Evolutionary conservation across 495 filamentous ascomycete species (phyloP).

Genomic region (Penicillium bialowiezense): DNA sequence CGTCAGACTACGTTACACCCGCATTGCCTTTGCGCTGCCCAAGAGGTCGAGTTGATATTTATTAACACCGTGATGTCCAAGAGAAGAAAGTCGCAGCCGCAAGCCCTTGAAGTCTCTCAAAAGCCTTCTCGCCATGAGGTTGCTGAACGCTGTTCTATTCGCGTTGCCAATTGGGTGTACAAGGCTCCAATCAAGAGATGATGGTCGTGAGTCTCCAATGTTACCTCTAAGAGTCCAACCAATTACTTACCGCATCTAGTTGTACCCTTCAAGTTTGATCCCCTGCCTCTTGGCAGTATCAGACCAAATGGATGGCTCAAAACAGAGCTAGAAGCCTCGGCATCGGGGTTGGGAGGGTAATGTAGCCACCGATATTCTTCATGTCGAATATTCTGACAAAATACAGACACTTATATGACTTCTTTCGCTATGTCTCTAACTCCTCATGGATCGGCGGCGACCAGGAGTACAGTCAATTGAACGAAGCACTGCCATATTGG

Average conservation of each 20-base stretch:
- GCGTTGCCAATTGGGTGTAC: background rate
- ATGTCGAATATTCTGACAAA: background rate
- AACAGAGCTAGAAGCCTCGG: slow-evolving; percentile 50
- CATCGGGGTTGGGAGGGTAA: slow-evolving; percentile 51
- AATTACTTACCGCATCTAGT: slow-evolving; percentile 11
- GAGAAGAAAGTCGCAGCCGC: background rate
- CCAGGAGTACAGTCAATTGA: slow-evolving; percentile 55
- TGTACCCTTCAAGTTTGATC: slow-evolving; percentile 39
- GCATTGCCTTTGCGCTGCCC: too few species aligned
- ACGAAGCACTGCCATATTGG: slow-evolving; percentile 65
- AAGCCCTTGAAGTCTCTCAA: background rate
- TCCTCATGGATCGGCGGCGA: slow-evolving; percentile 55
- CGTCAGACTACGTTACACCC: background rate
- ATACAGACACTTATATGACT: slow-evolving; percentile 51
- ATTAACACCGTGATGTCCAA: background rate
- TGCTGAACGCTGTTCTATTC: background rate
- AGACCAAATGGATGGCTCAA: slow-evolving; percentile 59
- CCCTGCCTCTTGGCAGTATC: slow-evolving; percentile 57
- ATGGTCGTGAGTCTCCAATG: background rate
- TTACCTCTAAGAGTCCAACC: background rate
- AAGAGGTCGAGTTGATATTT: background rate
- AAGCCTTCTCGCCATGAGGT: background rate
- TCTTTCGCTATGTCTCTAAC: slow-evolving; percentile 56
- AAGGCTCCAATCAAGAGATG: background rate
- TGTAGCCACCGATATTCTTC: background rate